Evolutionary conservation across 768 basidiomycete genomes (phyloP).

Genomic region (Candolleomyces aberdarensis): DNA sequence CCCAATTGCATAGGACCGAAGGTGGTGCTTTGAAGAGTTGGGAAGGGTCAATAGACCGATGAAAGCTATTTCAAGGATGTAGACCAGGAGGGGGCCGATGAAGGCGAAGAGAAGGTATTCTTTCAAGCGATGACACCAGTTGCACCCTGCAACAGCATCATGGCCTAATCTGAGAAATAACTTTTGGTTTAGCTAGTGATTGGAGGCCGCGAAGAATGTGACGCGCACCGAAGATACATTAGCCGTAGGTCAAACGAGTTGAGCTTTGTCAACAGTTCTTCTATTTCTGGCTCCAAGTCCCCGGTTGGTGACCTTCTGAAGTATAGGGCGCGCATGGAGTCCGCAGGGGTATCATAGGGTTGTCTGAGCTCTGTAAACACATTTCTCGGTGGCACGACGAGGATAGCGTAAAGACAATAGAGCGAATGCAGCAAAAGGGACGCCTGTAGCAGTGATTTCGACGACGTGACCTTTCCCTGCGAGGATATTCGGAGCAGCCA

Average conservation of each 20-base stretch:
- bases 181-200: not conserved
- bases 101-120: slow-evolving; percentile 62
- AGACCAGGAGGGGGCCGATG: slow-evolving; percentile 52
- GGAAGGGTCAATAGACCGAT: slow-evolving; percentile 26
- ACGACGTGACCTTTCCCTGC: not conserved
- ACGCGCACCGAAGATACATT: slow-evolving; percentile 54
- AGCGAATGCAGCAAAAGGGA: slow-evolving; percentile 50
- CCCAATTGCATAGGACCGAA: slow-evolving; percentile 39
- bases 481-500: not conserved
- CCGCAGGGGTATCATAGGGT: slow-evolving; percentile 52
- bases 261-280: slow-evolving; percentile 52
- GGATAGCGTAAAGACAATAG: slow-evolving; percentile 42
- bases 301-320: slow-evolving; percentile 36
- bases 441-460: not conserved
- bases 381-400: slow-evolving; percentile 54
- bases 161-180: slow-evolving; percentile 61
- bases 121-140: slow-evolving; percentile 57
- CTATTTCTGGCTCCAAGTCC: slow-evolving; percentile 44
- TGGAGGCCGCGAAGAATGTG: not conserved
- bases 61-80: slow-evolving; percentile 54
- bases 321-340: slow-evolving; percentile 47
- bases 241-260: slow-evolving; percentile 54
- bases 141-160: slow-evolving; percentile 56
- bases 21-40: slow-evolving; percentile 31
- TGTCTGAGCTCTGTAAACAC: slow-evolving; percentile 55